Percentiles rank a stretch among this genome's conserved stretches.
Evolutionary conservation across 2,329 filamentous ascomycete genomes (phyloP).

Genomic region (Truncatella angustata): DNA sequence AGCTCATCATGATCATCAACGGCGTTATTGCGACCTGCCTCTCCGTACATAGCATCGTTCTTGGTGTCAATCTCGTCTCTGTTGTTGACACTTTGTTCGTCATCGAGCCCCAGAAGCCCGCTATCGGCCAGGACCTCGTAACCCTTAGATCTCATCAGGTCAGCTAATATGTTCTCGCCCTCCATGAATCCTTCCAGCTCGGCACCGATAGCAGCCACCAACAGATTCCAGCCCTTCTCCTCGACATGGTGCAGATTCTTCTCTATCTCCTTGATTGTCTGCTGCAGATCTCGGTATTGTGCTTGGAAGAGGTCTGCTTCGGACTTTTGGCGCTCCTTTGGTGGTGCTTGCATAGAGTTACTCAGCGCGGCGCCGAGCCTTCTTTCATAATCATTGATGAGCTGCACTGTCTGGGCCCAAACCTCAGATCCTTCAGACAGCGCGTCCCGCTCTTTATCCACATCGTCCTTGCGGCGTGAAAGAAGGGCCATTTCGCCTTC

Average conservation of each 20-base stretch:
- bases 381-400: conserved; percentile 64
- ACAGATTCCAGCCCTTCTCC: conserved; percentile 66
- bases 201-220: conserved; percentile 74
- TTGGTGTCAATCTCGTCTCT: too few species aligned
- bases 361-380: conserved; percentile 19
- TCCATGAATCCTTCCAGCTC: conserved; percentile 67
- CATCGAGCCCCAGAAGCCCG: conserved; percentile 15
- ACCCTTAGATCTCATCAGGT: conserved; percentile 18
- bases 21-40: too few species aligned
- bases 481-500: conserved; percentile 58
- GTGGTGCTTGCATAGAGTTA: conserved; percentile 8
- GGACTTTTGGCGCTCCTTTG: conserved; percentile 18
- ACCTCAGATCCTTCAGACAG: conserved; percentile 65
- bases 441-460: conserved; percentile 61
- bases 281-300: conserved; percentile 56
- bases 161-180: conserved; percentile 54
- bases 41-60: too few species aligned
- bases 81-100: too few species aligned
- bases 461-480: conserved; percentile 51
- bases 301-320: conserved; percentile 38
- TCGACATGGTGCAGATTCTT: conserved; percentile 54
- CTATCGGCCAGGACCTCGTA: conserved; percentile 8
- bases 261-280: conserved; percentile 54
- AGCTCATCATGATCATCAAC: conserved; percentile 25
- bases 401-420: conserved; percentile 62